A percentile compares a stretch with the other conserved stretches of the same genome.
Conservation (phyloP, 768 basidiomycete genomes). For the Boletus rubescentipes region DNA sequence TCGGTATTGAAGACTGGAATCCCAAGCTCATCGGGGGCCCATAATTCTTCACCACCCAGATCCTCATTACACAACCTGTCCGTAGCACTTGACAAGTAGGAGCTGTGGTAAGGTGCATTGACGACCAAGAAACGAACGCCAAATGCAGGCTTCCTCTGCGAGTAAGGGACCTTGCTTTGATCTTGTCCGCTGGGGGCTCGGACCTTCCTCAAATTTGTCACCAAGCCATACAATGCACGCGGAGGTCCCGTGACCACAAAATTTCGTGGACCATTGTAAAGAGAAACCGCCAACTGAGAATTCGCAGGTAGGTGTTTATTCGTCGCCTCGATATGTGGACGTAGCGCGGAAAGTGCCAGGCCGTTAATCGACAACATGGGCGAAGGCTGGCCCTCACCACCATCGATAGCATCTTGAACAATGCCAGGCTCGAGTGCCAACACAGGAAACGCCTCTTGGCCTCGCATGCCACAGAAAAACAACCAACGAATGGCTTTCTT, state of each 20-base stretch:
- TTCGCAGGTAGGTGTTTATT: slow-evolving; percentile 81
- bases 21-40: slow-evolving; percentile 63
- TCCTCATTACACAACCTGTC: slow-evolving; percentile 78
- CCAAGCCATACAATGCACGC: slow-evolving; percentile 90
- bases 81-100: slow-evolving; percentile 72
- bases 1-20: slow-evolving; percentile 94
- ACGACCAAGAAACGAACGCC: slow-evolving; percentile 93
- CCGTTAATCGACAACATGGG: slow-evolving; percentile 95
- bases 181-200: slow-evolving; percentile 85
- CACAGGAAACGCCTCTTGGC: slow-evolving; percentile 92
- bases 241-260: slow-evolving; percentile 94
- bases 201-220: slow-evolving; percentile 86
- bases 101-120: slow-evolving; percentile 94
- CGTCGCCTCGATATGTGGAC: slow-evolving; percentile 80
- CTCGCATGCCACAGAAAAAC: slow-evolving; percentile 91
- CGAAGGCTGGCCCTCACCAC: slow-evolving; percentile 89
- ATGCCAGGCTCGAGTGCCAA: slow-evolving; percentile 86
- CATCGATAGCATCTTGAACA: slow-evolving; percentile 83
- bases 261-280: slow-evolving; percentile 88
- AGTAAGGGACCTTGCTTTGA: slow-evolving; percentile 92
- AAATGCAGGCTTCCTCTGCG: slow-evolving; percentile 93
- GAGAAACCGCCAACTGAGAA: slow-evolving; percentile 81
- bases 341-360: slow-evolving; percentile 69
- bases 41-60: slow-evolving; percentile 74
- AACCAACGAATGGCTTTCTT: slow-evolving; percentile 88